Conservation (phyloP, 179 eudicot genomes). For the Beta macrorhiza region DNA sequence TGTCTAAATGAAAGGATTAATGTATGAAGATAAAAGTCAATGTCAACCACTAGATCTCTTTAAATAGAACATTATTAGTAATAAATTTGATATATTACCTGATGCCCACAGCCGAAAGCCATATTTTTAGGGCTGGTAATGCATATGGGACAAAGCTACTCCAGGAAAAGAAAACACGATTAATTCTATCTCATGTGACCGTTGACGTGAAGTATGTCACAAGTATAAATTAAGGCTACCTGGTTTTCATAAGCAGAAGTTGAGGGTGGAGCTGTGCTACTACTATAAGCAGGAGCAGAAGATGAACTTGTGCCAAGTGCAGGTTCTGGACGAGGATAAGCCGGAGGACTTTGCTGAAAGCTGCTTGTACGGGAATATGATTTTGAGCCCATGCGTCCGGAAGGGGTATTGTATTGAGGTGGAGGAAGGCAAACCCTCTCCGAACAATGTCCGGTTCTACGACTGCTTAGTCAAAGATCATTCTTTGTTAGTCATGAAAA, state of each 20-base stretch:
- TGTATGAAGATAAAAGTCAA: background rate
- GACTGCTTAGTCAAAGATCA: conserved; percentile 28
- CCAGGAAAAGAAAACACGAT: conserved; percentile 7
- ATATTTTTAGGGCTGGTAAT: conserved; percentile 43
- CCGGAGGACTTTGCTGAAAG: conserved; percentile 38
- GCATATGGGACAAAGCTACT: conserved; percentile 52
- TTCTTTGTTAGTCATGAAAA: background rate
- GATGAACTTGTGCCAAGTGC: conserved; percentile 32
- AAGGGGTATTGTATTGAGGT: conserved; percentile 37
- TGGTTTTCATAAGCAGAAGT: conserved; percentile 34
- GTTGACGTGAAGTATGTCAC: background rate
- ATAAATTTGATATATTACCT: conserved; percentile 33
- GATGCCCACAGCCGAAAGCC: conserved; percentile 62
- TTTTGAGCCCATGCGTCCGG: conserved; percentile 29
- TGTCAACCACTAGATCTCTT: background rate
- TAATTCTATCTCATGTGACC: background rate
- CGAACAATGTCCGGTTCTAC: conserved; percentile 39
- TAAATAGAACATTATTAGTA: background rate
- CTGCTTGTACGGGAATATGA: conserved; percentile 40
- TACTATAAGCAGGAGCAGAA: conserved; percentile 11
- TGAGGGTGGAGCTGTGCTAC: conserved; percentile 22
- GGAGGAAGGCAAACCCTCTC: conserved; percentile 52
- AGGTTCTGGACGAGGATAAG: conserved; percentile 26
- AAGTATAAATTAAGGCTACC: conserved; percentile 24
- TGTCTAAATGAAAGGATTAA: conserved; percentile 30